Base-by-base conservation (phyloP, 768 basidiomycete species). In the Phylloporus rhodoxanthus region DNA sequence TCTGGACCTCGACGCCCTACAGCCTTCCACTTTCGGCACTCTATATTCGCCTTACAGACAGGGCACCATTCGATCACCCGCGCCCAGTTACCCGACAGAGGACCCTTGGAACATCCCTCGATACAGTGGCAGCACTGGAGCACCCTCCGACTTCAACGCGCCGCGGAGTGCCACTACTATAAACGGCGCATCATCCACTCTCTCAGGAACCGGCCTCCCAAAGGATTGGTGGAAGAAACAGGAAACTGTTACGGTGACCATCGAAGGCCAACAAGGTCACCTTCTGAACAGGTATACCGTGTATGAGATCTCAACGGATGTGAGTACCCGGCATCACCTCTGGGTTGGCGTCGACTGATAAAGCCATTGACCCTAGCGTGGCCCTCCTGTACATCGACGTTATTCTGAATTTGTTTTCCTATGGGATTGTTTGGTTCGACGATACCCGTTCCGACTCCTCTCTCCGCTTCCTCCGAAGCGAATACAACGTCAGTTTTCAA, bases 321-420 rank as follows among this genome's bases (percentile, higher is more conserved):
- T 91, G 55, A 65, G 84, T 72, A 34, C n/a, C 37, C 26, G 29
- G 20, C 48, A 32, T 30, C 34, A 40, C 41, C 41, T 21, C 14
- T 40, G 59, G 45, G 21, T 37, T 2, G 47, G 46, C 30, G 33
- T 53, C 56, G 15, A 60, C 26, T 45, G 13, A 30, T 30, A 42
- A 56, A 43, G 19, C 23, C 7, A 20, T 53, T 53, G 57, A 17
- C 41, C 57, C 62, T 58, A 91, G 77, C 76, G 82, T 43, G 81
- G 79, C 5, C 71, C 77, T 11, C 72, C 89, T 13, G 88, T 97
- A 19, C 75, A 82, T 25, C 75, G 95, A 46, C 79, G 96, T 50
- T 99, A 97, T 66, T 91, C 89, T 7, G 96, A 99, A 65, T 99
- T 98, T 65, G 78, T 78, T 9, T 93, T 87, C 67, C 72, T 98